These are phyloP conservation scores for Pestalotiopsis sp. DNA, from an alignment of 2,329 filamentous ascomycete species.

Conservation along the genomic window DNA sequence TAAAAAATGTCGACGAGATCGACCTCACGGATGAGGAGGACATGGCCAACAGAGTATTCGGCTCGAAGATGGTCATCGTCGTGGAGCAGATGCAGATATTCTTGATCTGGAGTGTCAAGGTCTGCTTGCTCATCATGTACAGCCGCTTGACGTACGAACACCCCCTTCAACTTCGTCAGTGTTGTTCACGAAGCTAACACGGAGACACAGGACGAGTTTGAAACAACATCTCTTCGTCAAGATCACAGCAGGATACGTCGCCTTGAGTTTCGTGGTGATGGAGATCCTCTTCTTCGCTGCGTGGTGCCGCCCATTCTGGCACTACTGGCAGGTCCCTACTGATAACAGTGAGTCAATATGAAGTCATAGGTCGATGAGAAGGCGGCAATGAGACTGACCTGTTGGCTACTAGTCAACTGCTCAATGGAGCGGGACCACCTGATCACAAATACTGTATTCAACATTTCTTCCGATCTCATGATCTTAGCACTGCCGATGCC, in stretches of 20 bases:
- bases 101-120: conserved; percentile 58
- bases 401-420: conserved; percentile 49
- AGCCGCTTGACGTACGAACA: conserved; percentile 50
- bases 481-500: conserved; percentile 63
- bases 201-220: conserved; percentile 42
- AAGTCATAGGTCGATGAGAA: not conserved
- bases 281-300: conserved; percentile 52
- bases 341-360: conserved; percentile 41
- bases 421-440: conserved; percentile 59
- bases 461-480: conserved; percentile 61
- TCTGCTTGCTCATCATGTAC: conserved; percentile 60
- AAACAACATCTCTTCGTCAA: conserved; percentile 51
- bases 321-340: conserved; percentile 61
- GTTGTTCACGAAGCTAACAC: not conserved
- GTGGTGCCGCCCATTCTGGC: conserved; percentile 58
- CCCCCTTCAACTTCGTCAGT: not conserved
- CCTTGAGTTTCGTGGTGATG: conserved; percentile 50
- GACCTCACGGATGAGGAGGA: conserved; percentile 48
- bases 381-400: not conserved
- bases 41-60: conserved; percentile 41
- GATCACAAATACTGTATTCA: conserved; percentile 61
- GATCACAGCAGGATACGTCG: conserved; percentile 49
- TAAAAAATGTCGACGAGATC: conserved; percentile 48
- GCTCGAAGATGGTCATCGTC: conserved; percentile 65
- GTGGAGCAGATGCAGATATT: conserved; percentile 65